phyloP scores from a whole-genome alignment of 2,329 filamentous ascomycete species.

The Madurella fahalii region DNA sequence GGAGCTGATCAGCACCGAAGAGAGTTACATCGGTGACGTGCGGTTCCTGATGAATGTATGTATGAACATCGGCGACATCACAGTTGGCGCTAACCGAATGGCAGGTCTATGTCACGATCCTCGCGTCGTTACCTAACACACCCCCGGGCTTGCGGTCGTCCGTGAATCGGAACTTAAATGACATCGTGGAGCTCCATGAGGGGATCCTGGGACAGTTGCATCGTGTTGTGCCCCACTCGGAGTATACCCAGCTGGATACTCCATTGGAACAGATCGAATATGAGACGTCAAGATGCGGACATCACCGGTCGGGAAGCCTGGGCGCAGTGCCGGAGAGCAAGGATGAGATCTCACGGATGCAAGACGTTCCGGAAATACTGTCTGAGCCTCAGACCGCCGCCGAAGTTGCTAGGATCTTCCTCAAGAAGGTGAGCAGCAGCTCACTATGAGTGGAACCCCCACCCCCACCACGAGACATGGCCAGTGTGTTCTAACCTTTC shows the following conservation, averaged over 20 bases:
- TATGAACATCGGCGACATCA: neutral
- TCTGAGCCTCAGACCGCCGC: conserved; percentile 57
- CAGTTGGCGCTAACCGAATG: conserved; percentile 19
- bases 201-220: conserved; percentile 73
- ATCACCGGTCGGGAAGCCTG: conserved; percentile 47
- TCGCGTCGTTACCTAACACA: conserved; percentile 66
- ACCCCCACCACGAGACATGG: neutral
- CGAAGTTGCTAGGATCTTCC: conserved; percentile 58
- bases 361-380: conserved; percentile 47
- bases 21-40: conserved; percentile 82
- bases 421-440: conserved; percentile 46
- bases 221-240: conserved; percentile 63
- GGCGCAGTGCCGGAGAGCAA: conserved; percentile 43
- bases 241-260: conserved; percentile 49
- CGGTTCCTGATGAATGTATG: conserved; percentile 81
- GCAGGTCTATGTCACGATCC: conserved; percentile 70
- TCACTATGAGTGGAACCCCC: neutral
- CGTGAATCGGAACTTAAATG: conserved; percentile 73
- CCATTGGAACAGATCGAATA: conserved; percentile 20
- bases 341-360: conserved; percentile 38
- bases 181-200: conserved; percentile 80
- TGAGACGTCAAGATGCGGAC: conserved; percentile 26
- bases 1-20: conserved; percentile 81
- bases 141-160: conserved; percentile 62
- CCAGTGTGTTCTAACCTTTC: neutral